A percentile compares a stretch with the other conserved stretches of the same genome.
Conservation (phyloP, 345 rosid species). For the Eucalyptus brandiana region DNA sequence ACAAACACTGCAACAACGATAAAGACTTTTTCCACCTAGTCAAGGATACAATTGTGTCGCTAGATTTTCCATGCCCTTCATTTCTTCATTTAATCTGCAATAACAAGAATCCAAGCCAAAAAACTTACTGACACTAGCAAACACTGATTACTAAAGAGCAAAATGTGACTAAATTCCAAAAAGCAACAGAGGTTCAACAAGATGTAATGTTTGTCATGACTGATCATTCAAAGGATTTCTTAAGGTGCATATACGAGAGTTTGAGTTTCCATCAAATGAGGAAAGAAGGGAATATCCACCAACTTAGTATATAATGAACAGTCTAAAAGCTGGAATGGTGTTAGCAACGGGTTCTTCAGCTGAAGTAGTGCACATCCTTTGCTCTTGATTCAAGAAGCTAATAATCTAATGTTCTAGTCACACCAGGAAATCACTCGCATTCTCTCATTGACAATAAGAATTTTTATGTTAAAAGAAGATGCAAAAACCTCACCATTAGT, state of each 20-base stretch:
- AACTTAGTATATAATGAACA: neutral
- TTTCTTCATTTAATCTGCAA: slow-evolving; percentile 85
- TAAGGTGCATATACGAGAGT: neutral
- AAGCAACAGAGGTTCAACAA: neutral
- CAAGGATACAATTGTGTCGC: slow-evolving; percentile 83
- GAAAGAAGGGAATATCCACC: neutral
- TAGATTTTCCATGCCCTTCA: slow-evolving; percentile 62
- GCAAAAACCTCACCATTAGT: neutral
- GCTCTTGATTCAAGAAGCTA: neutral
- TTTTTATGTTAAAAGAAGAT: neutral
- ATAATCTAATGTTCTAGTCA: neutral
- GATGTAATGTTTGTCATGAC: neutral
- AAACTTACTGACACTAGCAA: neutral
- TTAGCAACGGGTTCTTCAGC: neutral
- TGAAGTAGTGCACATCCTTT: neutral
- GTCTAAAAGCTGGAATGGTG: neutral
- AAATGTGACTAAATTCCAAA: neutral
- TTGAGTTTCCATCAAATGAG: neutral
- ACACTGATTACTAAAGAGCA: neutral
- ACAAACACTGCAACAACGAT: neutral
- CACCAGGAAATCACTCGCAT: neutral
- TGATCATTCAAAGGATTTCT: neutral
- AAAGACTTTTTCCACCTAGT: neutral
- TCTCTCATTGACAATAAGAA: neutral
- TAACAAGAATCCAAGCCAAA: neutral